Evolutionary conservation across 768 basidiomycete species (phyloP), one percentile per base, ranked within the genome.

Genomic region (Flagelloscypha sp.): DNA sequence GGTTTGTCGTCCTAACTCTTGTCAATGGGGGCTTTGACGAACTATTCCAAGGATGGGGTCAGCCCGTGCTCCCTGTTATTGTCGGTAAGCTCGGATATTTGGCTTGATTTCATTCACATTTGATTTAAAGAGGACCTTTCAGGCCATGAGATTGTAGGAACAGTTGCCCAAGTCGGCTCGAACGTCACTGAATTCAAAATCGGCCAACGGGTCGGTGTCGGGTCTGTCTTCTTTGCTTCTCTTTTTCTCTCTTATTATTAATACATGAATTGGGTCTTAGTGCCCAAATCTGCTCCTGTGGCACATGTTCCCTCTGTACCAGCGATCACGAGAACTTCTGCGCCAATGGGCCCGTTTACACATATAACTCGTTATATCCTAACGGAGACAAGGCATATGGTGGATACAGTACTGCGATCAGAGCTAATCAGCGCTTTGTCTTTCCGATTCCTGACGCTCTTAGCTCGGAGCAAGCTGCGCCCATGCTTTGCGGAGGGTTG

Each of bases 401-500:
- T 18, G 73, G 75, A 5, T 78, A 78, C 53, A 50, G 66, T 2
- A 62, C 62, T 15, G 66, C 58, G 2, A 56, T 71, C 28, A 60
- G 63, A 20, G 64, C 58, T 0, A 59, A 68, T 19, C 68, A 76
- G 33, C 66, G 63, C 35, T 83, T 74, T 45, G 73, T 74, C 22
- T 68, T 79, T 48, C 63, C 63, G 7, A 70, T 84, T 25, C 80
- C 80, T 1, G 62, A 74, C 7, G 57, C 48, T 9, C 52, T 83
- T 17, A 54, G 66, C 20, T 61, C 71, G 6, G 66, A 67, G 35
- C 42, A 73, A 30, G 76, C 74, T 4, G 76, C 76, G 2, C 75
- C 77, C 6, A 69, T 83, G 69, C 53, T 80, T 29, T 82, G 77
- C 48, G 79, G 63, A 4, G 78, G 78, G 19, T 50, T 79, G n/a